phyloP scores from a whole-genome alignment of 257 asterid genomes.

The Striga asiatica region DNA sequence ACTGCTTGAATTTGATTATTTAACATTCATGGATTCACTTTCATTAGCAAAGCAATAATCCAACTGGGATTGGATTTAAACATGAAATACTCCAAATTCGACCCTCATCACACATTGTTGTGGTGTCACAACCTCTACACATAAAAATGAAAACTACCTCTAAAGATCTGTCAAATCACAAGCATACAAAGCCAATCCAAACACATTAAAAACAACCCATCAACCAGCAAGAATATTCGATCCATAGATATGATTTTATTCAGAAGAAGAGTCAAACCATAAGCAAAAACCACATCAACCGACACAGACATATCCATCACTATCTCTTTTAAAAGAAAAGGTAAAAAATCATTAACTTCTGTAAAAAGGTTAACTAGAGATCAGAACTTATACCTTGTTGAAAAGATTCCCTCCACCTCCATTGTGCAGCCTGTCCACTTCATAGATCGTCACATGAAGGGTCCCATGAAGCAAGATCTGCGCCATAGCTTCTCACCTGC shows the following conservation, averaged over 20 bases:
- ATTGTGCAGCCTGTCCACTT: constrained; percentile 31
- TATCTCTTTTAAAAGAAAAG: not conserved
- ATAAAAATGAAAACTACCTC: not conserved
- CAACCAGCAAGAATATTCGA: constrained; percentile 1
- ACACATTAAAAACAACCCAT: constrained; percentile 4
- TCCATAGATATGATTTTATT: not conserved
- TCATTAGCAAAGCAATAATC: not conserved
- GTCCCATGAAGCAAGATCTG: constrained; percentile 49
- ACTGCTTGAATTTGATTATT: not conserved
- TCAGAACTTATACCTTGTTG: constrained; percentile 29
- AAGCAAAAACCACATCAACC: constrained; percentile 2
- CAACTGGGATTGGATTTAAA: not conserved
- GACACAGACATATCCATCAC: not conserved
- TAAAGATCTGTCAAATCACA: not conserved
- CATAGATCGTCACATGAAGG: constrained; percentile 47
- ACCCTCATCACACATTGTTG: not conserved
- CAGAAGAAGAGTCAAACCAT: not conserved
- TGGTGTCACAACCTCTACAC: not conserved
- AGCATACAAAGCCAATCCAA: not conserved
- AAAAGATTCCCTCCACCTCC: constrained; percentile 34
- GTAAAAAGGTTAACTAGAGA: not conserved
- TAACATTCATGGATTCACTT: not conserved
- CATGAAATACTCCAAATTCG: not conserved
- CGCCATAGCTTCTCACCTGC: constrained; percentile 34
- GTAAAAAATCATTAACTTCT: not conserved